Percentiles rank a stretch among this genome's conserved stretches.
Evolutionary conservation across 257 asterid genomes (phyloP).

Genomic region (Avicennia marina): DNA sequence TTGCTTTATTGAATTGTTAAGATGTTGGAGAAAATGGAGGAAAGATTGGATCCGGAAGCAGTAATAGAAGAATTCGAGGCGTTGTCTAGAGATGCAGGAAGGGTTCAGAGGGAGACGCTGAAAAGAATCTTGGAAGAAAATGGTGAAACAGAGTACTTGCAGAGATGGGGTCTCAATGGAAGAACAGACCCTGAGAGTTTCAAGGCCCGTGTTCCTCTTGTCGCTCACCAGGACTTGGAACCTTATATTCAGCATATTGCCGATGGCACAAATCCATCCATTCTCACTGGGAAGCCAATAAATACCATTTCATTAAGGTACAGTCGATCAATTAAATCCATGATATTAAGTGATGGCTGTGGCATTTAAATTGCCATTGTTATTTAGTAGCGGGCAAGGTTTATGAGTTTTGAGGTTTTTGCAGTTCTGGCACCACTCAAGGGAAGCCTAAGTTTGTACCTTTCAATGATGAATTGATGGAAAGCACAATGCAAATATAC

Average conservation of each 20-base stretch:
- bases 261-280: slow-evolving; percentile 59
- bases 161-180: slow-evolving; percentile 66
- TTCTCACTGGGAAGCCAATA: slow-evolving; percentile 72
- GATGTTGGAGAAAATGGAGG: slow-evolving; percentile 63
- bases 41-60: slow-evolving; percentile 51
- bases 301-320: slow-evolving; percentile 89
- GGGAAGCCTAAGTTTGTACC: slow-evolving; percentile 99
- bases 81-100: slow-evolving; percentile 59
- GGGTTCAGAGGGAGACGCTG: slow-evolving; percentile 70
- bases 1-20: slow-evolving; percentile 20
- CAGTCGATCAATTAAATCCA: no score
- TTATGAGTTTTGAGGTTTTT: slow-evolving; percentile 17
- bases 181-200: slow-evolving; percentile 64
- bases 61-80: slow-evolving; percentile 74
- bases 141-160: slow-evolving; percentile 71
- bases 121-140: slow-evolving; percentile 71
- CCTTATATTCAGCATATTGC: slow-evolving; percentile 72
- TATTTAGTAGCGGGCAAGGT: no score
- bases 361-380: background rate
- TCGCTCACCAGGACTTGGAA: slow-evolving; percentile 66
- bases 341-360: background rate
- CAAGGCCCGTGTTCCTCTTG: slow-evolving; percentile 67
- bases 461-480: slow-evolving; percentile 91
- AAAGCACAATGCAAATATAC: slow-evolving; percentile 77
- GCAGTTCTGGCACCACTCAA: slow-evolving; percentile 94